Evolutionary conservation across 805 yeast species (phyloP).

Genomic region (Metschnikowia gelsemii): DNA sequence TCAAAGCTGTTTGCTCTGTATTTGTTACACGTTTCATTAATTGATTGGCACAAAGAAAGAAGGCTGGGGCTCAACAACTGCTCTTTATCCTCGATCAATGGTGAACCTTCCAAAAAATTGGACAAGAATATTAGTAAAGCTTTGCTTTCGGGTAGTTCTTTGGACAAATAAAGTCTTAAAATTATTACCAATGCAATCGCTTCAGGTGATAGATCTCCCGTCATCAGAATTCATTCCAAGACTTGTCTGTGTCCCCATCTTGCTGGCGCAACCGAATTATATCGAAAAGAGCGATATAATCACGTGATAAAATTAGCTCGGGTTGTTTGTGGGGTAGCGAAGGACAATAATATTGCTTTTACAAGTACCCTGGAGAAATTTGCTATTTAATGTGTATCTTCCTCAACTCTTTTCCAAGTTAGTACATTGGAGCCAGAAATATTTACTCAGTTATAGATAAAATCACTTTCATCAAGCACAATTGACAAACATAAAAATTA

Average conservation of each 20-base stretch:
- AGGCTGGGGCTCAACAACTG: slow-evolving; percentile 11
- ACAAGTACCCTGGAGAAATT: too few species aligned
- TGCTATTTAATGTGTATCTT: too few species aligned
- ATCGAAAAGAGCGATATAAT: background rate
- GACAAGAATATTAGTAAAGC: slow-evolving; percentile 8
- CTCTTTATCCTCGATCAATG: slow-evolving; percentile 7
- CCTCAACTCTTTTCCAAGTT: too few species aligned
- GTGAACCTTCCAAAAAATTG: slow-evolving; percentile 14
- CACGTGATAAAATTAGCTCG: background rate
- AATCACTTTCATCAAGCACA: too few species aligned
- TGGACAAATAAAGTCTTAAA: slow-evolving; percentile 47
- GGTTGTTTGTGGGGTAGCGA: background rate
- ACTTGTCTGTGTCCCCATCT: background rate
- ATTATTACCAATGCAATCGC: slow-evolving; percentile 51
- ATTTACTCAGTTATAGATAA: too few species aligned
- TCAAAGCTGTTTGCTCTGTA: background rate
- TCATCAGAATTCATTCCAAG: slow-evolving; percentile 3
- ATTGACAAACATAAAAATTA: too few species aligned
- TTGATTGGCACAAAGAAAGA: slow-evolving; percentile 12
- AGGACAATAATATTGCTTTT: too few species aligned
- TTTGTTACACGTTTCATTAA: slow-evolving; percentile 1
- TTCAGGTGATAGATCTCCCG: slow-evolving; percentile 51
- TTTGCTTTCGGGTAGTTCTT: slow-evolving; percentile 29
- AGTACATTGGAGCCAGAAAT: too few species aligned
- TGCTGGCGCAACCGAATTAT: background rate